Percentiles rank a stretch among this genome's conserved stretches.
These are phyloP conservation scores for Candida ipomoeae DNA, from an alignment of 805 yeast species.

Conservation along the genomic window DNA sequence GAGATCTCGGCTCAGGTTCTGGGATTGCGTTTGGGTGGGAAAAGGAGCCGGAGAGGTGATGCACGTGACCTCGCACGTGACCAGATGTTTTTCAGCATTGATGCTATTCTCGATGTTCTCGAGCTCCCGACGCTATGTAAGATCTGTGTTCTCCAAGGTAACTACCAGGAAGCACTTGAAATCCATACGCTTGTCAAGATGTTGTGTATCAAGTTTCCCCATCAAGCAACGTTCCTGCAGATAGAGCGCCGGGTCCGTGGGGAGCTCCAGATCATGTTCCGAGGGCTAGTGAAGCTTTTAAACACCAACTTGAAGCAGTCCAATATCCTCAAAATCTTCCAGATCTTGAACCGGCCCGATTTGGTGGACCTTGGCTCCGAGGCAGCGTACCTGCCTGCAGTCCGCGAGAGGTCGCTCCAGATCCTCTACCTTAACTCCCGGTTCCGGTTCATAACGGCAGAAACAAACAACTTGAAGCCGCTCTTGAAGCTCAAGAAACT, in stretches of 20 bases:
- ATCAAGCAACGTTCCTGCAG: slow-evolving; percentile 46
- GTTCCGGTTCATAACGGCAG: slow-evolving; percentile 59
- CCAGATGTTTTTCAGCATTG: slow-evolving; percentile 56
- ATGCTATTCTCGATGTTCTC: slow-evolving; percentile 68
- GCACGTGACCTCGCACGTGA: slow-evolving; percentile 15
- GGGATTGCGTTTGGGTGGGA: slow-evolving; percentile 12
- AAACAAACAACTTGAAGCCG: slow-evolving; percentile 55
- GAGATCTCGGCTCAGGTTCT: slow-evolving; percentile 11
- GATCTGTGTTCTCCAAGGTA: slow-evolving; percentile 82
- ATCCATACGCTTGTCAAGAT: slow-evolving; percentile 71
- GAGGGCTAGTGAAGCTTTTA: slow-evolving; percentile 63
- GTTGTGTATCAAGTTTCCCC: slow-evolving; percentile 65
- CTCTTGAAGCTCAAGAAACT: slow-evolving; percentile 49
- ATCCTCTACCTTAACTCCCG: slow-evolving; percentile 65
- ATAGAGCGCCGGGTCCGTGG: slow-evolving; percentile 48
- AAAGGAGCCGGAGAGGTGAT: slow-evolving; percentile 5
- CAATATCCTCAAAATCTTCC: slow-evolving; percentile 71
- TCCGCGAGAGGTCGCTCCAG: slow-evolving; percentile 30
- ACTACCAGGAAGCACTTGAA: slow-evolving; percentile 86
- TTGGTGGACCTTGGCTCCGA: slow-evolving; percentile 24
- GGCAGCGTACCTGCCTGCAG: neutral
- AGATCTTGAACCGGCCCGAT: slow-evolving; percentile 68
- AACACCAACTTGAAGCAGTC: slow-evolving; percentile 75
- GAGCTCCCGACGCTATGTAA: slow-evolving; percentile 80
- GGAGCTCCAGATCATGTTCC: slow-evolving; percentile 63